Evolutionary conservation across 2,329 filamentous ascomycete species (phyloP).

Genomic region (Aspergillus sp.): DNA sequence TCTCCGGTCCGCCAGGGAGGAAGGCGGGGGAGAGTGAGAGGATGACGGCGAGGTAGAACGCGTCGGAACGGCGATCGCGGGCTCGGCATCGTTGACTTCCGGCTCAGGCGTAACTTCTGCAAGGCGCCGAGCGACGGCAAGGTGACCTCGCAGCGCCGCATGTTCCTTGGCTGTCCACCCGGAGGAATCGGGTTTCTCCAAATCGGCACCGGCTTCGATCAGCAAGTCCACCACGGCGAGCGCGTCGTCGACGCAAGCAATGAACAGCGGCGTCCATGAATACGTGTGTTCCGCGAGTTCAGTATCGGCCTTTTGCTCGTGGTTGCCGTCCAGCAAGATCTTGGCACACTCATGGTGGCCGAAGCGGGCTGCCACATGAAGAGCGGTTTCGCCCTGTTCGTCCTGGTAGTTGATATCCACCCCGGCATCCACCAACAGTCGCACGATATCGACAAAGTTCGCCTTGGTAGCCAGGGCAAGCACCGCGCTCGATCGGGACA

Average conservation of each 20-base stretch:
- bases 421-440: constrained; percentile 82
- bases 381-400: constrained; percentile 81
- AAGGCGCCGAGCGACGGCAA: constrained; percentile 73
- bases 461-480: constrained; percentile 84
- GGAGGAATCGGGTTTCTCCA: constrained; percentile 74
- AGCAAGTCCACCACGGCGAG: constrained; percentile 72
- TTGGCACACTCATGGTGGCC: constrained; percentile 78
- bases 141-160: constrained; percentile 83
- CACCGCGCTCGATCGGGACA: constrained; percentile 82
- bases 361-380: constrained; percentile 88
- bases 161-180: constrained; percentile 96
- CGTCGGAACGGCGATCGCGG: constrained; percentile 31
- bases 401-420: constrained; percentile 94
- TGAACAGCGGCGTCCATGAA: constrained; percentile 92
- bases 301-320: constrained; percentile 69
- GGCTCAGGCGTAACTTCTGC: constrained; percentile 54
- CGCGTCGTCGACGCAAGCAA: constrained; percentile 87
- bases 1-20: constrained; percentile 45
- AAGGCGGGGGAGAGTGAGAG: constrained; percentile 36
- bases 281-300: constrained; percentile 81
- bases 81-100: constrained; percentile 33
- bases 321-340: constrained; percentile 69
- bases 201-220: constrained; percentile 73
- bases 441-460: constrained; percentile 80
- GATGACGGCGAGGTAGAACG: constrained; percentile 36